Evolutionary conservation across 805 yeast genomes (phyloP).

Genomic region (Wickerhamiella sergipiensis): DNA sequence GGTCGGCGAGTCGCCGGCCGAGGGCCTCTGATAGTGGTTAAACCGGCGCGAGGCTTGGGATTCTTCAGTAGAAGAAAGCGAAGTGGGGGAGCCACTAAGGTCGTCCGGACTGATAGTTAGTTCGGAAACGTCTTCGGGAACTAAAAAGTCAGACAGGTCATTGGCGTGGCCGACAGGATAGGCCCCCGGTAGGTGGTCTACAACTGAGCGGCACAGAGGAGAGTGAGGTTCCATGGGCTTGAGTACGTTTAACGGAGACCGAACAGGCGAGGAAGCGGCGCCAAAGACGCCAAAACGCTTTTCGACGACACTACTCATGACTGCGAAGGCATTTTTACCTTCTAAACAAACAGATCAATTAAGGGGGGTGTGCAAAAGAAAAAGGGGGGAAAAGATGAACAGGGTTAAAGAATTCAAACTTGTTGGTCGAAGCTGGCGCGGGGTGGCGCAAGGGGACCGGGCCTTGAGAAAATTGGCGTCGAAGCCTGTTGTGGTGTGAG

Average conservation of each 20-base stretch:
- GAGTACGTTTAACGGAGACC: not conserved
- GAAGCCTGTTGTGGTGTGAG: not conserved
- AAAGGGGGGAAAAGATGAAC: not conserved
- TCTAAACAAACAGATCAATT: not conserved
- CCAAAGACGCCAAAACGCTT: not conserved
- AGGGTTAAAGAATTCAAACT: not conserved
- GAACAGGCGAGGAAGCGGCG: not conserved
- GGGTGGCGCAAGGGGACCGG: not conserved
- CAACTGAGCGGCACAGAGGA: not conserved
- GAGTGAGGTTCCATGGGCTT: not conserved
- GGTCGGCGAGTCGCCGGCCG: slow-evolving; percentile 35
- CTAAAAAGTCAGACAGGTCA: not conserved
- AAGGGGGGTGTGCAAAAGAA: not conserved
- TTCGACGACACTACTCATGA: not conserved
- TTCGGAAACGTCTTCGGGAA: not conserved
- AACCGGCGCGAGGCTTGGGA: slow-evolving; percentile 14
- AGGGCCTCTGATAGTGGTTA: slow-evolving; percentile 27
- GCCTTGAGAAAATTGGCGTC: not conserved
- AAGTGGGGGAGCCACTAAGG: not conserved
- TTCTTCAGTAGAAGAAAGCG: not conserved
- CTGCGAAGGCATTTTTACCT: not conserved
- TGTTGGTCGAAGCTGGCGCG: not conserved
- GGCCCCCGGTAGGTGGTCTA: not conserved
- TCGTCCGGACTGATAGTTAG: not conserved
- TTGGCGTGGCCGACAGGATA: not conserved